Conservation (phyloP, 2,329 filamentous ascomycete genomes). For the Penicillium janthinellum region DNA sequence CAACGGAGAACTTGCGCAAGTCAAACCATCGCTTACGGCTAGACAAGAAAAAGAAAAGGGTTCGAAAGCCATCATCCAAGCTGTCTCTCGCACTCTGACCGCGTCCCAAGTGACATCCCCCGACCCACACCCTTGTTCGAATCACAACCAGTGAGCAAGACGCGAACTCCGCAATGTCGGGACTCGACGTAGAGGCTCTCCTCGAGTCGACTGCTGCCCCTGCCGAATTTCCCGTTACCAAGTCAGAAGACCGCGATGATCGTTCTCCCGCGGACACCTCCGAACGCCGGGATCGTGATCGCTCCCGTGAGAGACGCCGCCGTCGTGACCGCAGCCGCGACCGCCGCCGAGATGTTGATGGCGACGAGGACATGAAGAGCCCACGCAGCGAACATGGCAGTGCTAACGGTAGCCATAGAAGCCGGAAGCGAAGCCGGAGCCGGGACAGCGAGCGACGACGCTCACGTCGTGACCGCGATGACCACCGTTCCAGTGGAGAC, state of each 20-base stretch:
- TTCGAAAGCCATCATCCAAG: slow-evolving; percentile 33
- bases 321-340: slow-evolving; percentile 64
- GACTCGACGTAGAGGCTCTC: slow-evolving; percentile 83
- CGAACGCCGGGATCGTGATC: slow-evolving; percentile 59
- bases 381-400: slow-evolving; percentile 75
- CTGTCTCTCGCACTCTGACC: slow-evolving; percentile 37
- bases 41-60: slow-evolving; percentile 29
- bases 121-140: slow-evolving; percentile 25
- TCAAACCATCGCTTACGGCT: background rate
- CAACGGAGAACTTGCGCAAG: background rate
- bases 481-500: slow-evolving; percentile 62
- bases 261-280: slow-evolving; percentile 59
- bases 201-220: slow-evolving; percentile 79
- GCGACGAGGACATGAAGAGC: slow-evolving; percentile 63
- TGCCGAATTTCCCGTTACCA: slow-evolving; percentile 33
- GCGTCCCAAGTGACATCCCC: slow-evolving; percentile 41
- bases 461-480: slow-evolving; percentile 67
- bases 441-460: slow-evolving; percentile 74
- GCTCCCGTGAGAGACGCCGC: slow-evolving; percentile 58
- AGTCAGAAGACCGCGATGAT: slow-evolving; percentile 58
- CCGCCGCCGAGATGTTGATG: slow-evolving; percentile 55
- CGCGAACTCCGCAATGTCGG: slow-evolving; percentile 58
- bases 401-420: slow-evolving; percentile 70
- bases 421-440: slow-evolving; percentile 77
- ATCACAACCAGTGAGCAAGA: slow-evolving; percentile 16